Base-by-base conservation (phyloP, 768 basidiomycete species). In the Mycena chlorophos region DNA sequence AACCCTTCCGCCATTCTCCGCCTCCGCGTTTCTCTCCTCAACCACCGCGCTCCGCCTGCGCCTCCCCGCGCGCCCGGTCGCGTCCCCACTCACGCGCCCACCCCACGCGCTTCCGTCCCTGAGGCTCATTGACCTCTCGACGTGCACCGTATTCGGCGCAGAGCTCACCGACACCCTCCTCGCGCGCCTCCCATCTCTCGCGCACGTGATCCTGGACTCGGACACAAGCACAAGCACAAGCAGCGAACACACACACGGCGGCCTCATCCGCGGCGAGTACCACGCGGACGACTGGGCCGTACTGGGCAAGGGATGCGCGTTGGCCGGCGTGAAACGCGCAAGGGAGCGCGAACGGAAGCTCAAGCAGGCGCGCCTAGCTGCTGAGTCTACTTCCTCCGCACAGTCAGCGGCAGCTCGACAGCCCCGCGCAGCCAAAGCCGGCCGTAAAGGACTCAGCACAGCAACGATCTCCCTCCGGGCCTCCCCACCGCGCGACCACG, bases 171-270 rank as follows among this genome's bases (percentile, higher is more conserved):
- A 85, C 52, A 71, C 69, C 17, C 64, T 91, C 8, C 66, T 88
- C 1, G 70, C 73, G 3, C 77, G 74, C 5, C 82, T 88, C 60
- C 65, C 71, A 0, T 64, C 63, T 1, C 69, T 96, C 13, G 72
- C 77, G 55, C 83, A 90, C 63, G 71, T 97, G 38, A 73, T 94
- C 20, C 65, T 93, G 19, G 93, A 96, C 62, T n/a, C n/a, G n/a
- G n/a, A n/a, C n/a, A n/a, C n/a, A n/a, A n/a, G n/a, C n/a, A n/a
- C n/a, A n/a, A n/a, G n/a, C n/a, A n/a, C n/a, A n/a, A n/a, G n/a
- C n/a, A n/a, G n/a, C n/a, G n/a, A n/a, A n/a, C n/a, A n/a, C n/a
- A n/a, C n/a, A n/a, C 78, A 74, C 4, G 90, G 89, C 63, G 69
- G 75, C 2, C 64, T 85, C 12, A 71, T 86, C 48, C 76, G 81